These are phyloP conservation scores for Eutrema salsugineum DNA, from an alignment of 441 rosid species.

Conservation along the genomic window DNA sequence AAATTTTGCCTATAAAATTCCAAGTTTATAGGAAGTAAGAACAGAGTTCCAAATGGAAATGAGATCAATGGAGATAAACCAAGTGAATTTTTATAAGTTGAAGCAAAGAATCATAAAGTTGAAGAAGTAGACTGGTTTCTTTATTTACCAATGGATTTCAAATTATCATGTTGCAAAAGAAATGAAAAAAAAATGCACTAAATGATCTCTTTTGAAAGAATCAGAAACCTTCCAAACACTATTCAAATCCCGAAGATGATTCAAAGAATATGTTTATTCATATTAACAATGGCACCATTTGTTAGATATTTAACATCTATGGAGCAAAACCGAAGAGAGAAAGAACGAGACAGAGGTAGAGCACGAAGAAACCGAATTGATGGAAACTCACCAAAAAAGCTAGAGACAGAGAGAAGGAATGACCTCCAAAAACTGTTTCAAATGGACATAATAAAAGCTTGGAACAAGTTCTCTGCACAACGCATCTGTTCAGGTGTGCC, in stretches of 20 bases:
- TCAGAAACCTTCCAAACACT: neutral
- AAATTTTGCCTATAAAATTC: no score
- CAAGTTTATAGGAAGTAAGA: no score
- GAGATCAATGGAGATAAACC: no score
- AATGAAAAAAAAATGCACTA: neutral
- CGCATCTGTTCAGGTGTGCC: constrained; percentile 91
- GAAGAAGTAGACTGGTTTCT: no score
- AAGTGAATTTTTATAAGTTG: no score
- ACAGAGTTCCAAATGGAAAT: no score
- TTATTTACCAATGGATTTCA: neutral
- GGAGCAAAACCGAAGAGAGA: neutral
- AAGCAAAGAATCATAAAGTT: no score
- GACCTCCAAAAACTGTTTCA: constrained; percentile 29
- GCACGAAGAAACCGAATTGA: no score
- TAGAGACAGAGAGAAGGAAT: neutral
- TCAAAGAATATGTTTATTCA: neutral
- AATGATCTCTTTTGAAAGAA: neutral
- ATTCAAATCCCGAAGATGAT: neutral
- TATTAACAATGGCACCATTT: neutral
- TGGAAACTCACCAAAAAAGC: neutral
- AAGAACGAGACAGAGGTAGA: neutral
- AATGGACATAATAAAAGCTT: constrained; percentile 88
- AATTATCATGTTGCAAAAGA: neutral
- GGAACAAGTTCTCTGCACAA: constrained; percentile 87
- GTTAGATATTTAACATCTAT: neutral